phyloP scores from a whole-genome alignment of 2,329 filamentous ascomycete species.

The Fusarium protoensiforme region DNA sequence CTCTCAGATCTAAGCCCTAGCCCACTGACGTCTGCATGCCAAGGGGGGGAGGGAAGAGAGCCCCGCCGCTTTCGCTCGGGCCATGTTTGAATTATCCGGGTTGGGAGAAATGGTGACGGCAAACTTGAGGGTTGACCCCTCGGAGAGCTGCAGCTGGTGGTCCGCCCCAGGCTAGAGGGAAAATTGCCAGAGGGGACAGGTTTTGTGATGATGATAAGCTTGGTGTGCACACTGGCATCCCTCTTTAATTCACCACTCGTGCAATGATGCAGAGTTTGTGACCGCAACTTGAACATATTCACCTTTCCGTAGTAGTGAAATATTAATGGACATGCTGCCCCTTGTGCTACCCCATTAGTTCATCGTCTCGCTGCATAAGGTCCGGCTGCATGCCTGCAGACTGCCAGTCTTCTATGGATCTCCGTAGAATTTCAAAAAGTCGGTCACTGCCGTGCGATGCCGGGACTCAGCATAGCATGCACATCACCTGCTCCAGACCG shows the following conservation, averaged over 20 bases:
- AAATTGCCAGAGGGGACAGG: background rate
- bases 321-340: background rate
- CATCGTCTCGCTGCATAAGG: conserved; percentile 14
- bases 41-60: background rate
- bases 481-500: conserved; percentile 9
- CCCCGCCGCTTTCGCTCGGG: background rate
- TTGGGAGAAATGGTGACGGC: background rate
- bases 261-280: conserved; percentile 1
- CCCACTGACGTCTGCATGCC: conserved; percentile 15
- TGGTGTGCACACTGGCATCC: background rate
- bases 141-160: conserved; percentile 9
- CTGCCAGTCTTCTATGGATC: background rate
- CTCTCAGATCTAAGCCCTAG: conserved; percentile 9
- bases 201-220: background rate
- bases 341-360: conserved; percentile 2
- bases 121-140: background rate
- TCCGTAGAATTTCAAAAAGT: conserved; percentile 15
- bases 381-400: conserved; percentile 4
- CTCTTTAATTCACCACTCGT: background rate
- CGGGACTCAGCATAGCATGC: conserved; percentile 4
- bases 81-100: background rate
- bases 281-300: background rate
- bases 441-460: conserved; percentile 6
- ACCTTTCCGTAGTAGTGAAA: background rate
- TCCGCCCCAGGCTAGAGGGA: background rate